phyloP scores from a whole-genome alignment of 192 early-diverging fungal species.

The Podila epigama region DNA sequence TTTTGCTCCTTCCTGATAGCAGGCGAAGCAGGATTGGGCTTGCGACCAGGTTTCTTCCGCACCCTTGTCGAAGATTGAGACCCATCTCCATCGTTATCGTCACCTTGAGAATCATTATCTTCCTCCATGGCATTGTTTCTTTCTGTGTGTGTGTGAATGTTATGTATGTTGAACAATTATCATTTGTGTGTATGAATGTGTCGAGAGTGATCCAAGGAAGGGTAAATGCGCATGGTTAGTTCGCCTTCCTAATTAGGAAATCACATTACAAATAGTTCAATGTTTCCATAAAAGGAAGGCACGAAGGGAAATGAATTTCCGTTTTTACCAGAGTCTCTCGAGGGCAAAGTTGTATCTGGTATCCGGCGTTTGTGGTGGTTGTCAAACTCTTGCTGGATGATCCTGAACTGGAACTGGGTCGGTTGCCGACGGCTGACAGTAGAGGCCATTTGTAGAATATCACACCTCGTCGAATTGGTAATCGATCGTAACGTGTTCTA shows the following conservation, averaged over 20 bases:
- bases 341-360: conserved; percentile 50
- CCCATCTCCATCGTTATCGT: neutral
- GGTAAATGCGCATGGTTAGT: too few species aligned
- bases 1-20: conserved; percentile 78
- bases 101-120: neutral
- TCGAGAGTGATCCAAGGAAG: neutral
- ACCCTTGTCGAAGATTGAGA: conserved; percentile 51
- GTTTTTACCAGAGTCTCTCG: conserved; percentile 62
- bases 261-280: neutral
- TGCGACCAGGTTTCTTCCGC: conserved; percentile 63
- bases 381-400: conserved; percentile 44
- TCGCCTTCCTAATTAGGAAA: neutral
- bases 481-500: too few species aligned
- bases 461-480: too few species aligned
- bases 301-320: too few species aligned
- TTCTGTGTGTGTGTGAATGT: neutral
- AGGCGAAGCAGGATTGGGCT: conserved; percentile 66
- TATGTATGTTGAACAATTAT: too few species aligned
- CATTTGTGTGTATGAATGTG: neutral
- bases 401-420: conserved; percentile 21
- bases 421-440: conserved; percentile 15
- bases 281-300: neutral
- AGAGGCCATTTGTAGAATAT: conserved; percentile 29
- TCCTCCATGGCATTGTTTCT: neutral
- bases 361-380: conserved; percentile 18